phyloP scores from a whole-genome alignment of 148 eudicot species.

The Nepenthes mirabilis region DNA sequence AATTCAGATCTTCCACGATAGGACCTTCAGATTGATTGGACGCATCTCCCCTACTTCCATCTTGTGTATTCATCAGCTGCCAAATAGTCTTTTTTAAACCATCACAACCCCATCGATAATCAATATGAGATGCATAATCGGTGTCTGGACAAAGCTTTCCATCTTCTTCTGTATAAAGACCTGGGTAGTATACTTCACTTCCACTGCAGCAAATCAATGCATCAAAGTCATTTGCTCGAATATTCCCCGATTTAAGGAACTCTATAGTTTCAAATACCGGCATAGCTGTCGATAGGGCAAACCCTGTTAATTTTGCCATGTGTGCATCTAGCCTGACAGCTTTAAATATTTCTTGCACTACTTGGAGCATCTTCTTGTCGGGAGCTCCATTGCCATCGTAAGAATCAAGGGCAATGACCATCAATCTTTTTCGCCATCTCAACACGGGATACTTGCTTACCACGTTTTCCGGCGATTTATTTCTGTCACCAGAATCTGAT shows the following conservation, averaged over 20 bases:
- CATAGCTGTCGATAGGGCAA: slow-evolving; percentile 64
- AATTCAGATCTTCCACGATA: slow-evolving; percentile 35
- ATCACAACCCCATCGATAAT: slow-evolving; percentile 68
- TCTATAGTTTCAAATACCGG: slow-evolving; percentile 30
- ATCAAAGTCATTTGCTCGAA: slow-evolving; percentile 55
- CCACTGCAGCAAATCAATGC: slow-evolving; percentile 70
- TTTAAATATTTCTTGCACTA: slow-evolving; percentile 41
- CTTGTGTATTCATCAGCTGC: slow-evolving; percentile 39
- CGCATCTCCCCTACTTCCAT: slow-evolving; percentile 14
- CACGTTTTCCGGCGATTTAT: slow-evolving; percentile 15
- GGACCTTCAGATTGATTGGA: slow-evolving; percentile 12
- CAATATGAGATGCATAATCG: slow-evolving; percentile 52
- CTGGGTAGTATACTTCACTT: slow-evolving; percentile 63
- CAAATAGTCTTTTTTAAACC: slow-evolving; percentile 48
- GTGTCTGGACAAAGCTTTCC: slow-evolving; percentile 42
- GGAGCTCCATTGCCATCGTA: slow-evolving; percentile 49
- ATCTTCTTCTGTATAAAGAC: slow-evolving; percentile 30
- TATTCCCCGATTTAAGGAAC: slow-evolving; percentile 38
- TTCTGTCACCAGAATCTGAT: slow-evolving; percentile 14
- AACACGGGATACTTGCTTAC: slow-evolving; percentile 44
- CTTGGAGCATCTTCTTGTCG: slow-evolving; percentile 39
- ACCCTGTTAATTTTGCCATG: slow-evolving; percentile 36
- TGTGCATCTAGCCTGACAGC: slow-evolving; percentile 43
- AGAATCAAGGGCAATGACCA: slow-evolving; percentile 60
- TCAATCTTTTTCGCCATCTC: slow-evolving; percentile 37